A percentile compares a stretch with the other conserved stretches of the same genome.
These are phyloP conservation scores for Aspergillus flavus DNA, from an alignment of 2,329 filamentous ascomycete species.

Conservation along the genomic window DNA sequence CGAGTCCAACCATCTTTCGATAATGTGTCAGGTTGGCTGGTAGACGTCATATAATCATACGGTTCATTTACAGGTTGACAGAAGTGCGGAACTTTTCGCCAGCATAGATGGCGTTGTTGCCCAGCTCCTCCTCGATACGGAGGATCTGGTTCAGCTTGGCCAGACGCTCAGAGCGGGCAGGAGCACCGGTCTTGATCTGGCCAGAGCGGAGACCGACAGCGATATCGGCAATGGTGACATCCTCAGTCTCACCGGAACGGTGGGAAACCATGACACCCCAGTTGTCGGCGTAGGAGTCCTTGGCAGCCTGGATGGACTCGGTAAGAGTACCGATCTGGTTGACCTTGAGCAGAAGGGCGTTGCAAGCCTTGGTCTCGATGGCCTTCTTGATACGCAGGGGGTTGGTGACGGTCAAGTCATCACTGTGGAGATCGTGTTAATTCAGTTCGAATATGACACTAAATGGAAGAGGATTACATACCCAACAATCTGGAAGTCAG, in stretches of 20 bases:
- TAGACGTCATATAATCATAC: conserved; percentile 4
- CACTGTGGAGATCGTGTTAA: conserved; percentile 51
- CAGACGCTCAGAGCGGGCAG: conserved; percentile 93
- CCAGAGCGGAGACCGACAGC: conserved; percentile 94
- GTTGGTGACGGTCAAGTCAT: conserved; percentile 99
- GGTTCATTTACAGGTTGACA: conserved; percentile 73
- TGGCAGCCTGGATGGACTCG: conserved; percentile 98
- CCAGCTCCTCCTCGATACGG: conserved; percentile 98
- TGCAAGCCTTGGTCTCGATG: conserved; percentile 98
- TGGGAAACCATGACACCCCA: conserved; percentile 99
- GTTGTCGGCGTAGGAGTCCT: conserved; percentile 92
- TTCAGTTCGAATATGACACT: neutral
- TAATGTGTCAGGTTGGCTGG: conserved; percentile 9
- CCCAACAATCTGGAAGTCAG: conserved; percentile 95
- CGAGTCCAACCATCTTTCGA: conserved; percentile 12
- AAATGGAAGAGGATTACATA: conserved; percentile 34
- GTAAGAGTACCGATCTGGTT: conserved; percentile 99
- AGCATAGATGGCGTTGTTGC: conserved; percentile 86
- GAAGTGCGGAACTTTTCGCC: conserved; percentile 89
- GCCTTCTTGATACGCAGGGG: conserved; percentile 99
- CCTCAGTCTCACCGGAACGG: conserved; percentile 98
- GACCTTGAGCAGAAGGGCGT: conserved; percentile 97
- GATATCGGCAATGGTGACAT: conserved; percentile 98
- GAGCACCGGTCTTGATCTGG: conserved; percentile 99
- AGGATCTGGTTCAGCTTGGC: conserved; percentile 99